Base-by-base conservation (phyloP, 345 rosid species). In the Boechera retrofracta region DNA sequence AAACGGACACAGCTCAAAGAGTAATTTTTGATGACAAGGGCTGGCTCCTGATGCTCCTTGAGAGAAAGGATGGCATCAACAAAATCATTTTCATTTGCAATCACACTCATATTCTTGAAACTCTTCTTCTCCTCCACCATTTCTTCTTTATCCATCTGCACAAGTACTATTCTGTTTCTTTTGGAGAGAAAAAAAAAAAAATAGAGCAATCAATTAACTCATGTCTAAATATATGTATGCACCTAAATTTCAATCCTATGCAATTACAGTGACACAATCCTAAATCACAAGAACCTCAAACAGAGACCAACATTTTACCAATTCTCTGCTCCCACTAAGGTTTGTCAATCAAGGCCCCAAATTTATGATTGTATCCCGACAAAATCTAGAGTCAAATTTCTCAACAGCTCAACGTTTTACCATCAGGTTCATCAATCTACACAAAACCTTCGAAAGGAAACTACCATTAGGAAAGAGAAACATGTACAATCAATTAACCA, bases 51-150 rank as follows among this genome's bases (percentile, higher is more conserved):
- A 21, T 21, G 24, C 24, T 21, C 24, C 6, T 7, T 4, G 67
- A 62, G 11, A 62, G 67, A 63, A 26, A 26, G 0, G 35, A 63
- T 63, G 35, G 18, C 32, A 18, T 61, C 36, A 26, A 13, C 18
- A 63, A 63, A 63, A 28, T 42, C 67, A 1, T 12, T 11, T 8
- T 42, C 35, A 44, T 15, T 63, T 3, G 52, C 21, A 42, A 63
- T 4, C 36, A 26, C 69, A 44, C 69, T 64, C 39, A 64, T 64
- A 54, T 64, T 44, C 69, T 29, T 28, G 51, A 41, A 62, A 12
- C 16, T 39, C 5, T 11, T 39, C 32, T 41, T n/a, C 33, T 39
- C 10, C 32, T 6, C 32, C 36, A 12, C 53, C 53, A 44, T 15
- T 13, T 7, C 53, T 42, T 12, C 68, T 44, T 26, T 44, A 29